These are phyloP conservation scores for Grosmannia penicillata DNA, from an alignment of 2,329 filamentous ascomycete genomes.

Conservation along the genomic window DNA sequence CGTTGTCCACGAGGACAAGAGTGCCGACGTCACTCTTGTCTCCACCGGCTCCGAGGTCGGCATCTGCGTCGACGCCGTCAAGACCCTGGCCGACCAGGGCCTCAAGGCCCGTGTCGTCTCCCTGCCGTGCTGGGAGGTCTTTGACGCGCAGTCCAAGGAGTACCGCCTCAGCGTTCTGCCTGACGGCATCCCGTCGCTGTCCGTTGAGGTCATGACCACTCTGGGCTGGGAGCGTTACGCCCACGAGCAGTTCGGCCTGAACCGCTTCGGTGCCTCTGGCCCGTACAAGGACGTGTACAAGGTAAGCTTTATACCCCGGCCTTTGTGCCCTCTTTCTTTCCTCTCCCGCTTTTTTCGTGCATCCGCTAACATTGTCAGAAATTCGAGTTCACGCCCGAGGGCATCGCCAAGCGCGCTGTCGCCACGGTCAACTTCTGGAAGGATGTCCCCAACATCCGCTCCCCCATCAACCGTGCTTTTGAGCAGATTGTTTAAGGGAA, in stretches of 20 bases:
- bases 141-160: conserved; percentile 85
- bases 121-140: conserved; percentile 93
- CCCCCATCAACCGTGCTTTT: conserved; percentile 94
- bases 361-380: conserved; percentile 43
- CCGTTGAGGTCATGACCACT: conserved; percentile 92
- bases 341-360: background rate
- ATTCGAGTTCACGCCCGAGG: conserved; percentile 98
- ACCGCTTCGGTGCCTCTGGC: conserved; percentile 95
- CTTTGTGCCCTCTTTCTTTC: background rate
- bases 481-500: conserved; percentile 86
- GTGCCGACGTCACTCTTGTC: conserved; percentile 76
- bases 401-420: conserved; percentile 84
- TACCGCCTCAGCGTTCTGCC: conserved; percentile 89
- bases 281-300: conserved; percentile 97
- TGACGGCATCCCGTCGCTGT: conserved; percentile 83
- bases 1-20: conserved; percentile 69
- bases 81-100: conserved; percentile 76
- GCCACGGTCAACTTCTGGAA: conserved; percentile 97
- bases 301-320: conserved; percentile 34
- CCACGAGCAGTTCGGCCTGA: conserved; percentile 98
- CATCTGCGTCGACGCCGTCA: conserved; percentile 85
- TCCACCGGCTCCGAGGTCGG: conserved; percentile 93
- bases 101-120: conserved; percentile 86
- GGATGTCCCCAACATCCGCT: conserved; percentile 77
- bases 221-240: conserved; percentile 98